A percentile compares a stretch with the other conserved stretches of the same genome.
Evolutionary conservation across 73 alveolate species (phyloP).

Genomic region (Paraurostyla sp.): DNA sequence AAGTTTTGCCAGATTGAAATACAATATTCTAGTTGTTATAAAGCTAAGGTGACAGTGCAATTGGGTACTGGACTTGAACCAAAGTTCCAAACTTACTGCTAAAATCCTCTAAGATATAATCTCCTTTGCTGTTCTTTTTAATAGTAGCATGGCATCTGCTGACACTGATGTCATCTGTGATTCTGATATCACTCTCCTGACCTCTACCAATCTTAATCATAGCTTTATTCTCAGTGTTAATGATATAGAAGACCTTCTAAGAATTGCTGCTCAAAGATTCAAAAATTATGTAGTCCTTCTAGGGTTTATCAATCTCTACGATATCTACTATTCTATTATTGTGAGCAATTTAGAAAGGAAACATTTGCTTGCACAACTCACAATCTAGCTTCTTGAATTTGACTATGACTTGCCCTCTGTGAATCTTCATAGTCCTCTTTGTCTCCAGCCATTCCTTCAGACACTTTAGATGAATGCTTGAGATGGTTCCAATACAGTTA

Average conservation of each 20-base stretch:
- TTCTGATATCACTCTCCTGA: constrained; percentile 68
- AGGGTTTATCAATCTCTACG: constrained; percentile 57
- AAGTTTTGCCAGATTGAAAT: constrained; percentile 52
- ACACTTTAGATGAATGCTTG: constrained; percentile 88
- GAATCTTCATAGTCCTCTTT: constrained; percentile 65
- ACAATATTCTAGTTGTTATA: constrained; percentile 38
- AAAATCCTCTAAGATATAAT: constrained; percentile 63
- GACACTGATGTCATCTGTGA: constrained; percentile 75
- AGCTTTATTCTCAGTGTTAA: constrained; percentile 48
- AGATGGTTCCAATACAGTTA: constrained; percentile 95
- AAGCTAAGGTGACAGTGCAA: not conserved
- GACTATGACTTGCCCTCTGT: constrained; percentile 17
- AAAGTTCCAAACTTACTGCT: constrained; percentile 72
- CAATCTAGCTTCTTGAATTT: constrained; percentile 73
- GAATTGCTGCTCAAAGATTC: constrained; percentile 34
- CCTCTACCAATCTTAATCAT: constrained; percentile 72
- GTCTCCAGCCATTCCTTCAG: constrained; percentile 93
- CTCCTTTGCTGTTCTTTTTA: constrained; percentile 48
- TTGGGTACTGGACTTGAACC: constrained; percentile 42
- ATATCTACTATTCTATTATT: constrained; percentile 31
- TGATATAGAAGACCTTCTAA: constrained; percentile 45
- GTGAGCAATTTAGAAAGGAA: constrained; percentile 49
- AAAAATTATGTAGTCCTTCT: constrained; percentile 42
- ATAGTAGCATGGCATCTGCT: constrained; percentile 72
- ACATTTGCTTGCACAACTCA: constrained; percentile 75